Percentiles rank a stretch among this genome's conserved stretches.
These are phyloP conservation scores for Atkinsonella hypoxylon DNA, from an alignment of 2,329 filamentous ascomycete species.

Conservation along the genomic window DNA sequence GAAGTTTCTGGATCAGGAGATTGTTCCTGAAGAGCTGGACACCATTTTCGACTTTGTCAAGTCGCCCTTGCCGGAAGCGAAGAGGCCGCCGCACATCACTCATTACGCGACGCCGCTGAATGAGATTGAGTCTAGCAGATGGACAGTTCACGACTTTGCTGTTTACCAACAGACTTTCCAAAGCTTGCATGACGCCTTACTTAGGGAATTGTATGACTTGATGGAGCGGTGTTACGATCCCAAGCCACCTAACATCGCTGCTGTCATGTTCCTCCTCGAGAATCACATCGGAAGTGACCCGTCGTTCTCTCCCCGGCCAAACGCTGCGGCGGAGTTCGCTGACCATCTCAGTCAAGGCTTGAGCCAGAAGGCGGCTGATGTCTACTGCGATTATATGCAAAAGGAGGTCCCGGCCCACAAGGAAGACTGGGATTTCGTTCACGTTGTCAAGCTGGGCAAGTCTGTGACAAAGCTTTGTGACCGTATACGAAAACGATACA, in stretches of 20 bases:
- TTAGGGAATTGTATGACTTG: constrained; percentile 80
- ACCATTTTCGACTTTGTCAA: constrained; percentile 75
- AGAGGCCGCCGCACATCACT: constrained; percentile 47
- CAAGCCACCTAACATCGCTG: constrained; percentile 73
- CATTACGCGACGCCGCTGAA: constrained; percentile 36
- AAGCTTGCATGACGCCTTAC: constrained; percentile 65
- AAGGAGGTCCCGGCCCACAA: constrained; percentile 68
- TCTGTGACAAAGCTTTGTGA: constrained; percentile 75
- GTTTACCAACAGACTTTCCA: constrained; percentile 65
- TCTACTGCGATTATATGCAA: constrained; percentile 69
- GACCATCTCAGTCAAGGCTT: constrained; percentile 62
- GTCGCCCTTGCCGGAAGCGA: constrained; percentile 52
- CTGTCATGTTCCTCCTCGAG: constrained; percentile 68
- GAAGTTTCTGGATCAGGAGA: constrained; percentile 75
- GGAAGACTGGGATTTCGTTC: constrained; percentile 79
- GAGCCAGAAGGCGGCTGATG: constrained; percentile 60
- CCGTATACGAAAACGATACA: constrained; percentile 85
- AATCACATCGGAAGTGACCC: constrained; percentile 72
- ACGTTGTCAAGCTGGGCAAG: constrained; percentile 82
- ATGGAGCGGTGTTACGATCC: constrained; percentile 79
- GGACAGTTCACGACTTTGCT: constrained; percentile 58
- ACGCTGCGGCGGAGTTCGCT: constrained; percentile 61
- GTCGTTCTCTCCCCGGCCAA: constrained; percentile 57
- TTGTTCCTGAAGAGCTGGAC: constrained; percentile 71
- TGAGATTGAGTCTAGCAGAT: constrained; percentile 47